Conservation (phyloP, 2,329 filamentous ascomycete genomes). For the Claviceps monticola region DNA sequence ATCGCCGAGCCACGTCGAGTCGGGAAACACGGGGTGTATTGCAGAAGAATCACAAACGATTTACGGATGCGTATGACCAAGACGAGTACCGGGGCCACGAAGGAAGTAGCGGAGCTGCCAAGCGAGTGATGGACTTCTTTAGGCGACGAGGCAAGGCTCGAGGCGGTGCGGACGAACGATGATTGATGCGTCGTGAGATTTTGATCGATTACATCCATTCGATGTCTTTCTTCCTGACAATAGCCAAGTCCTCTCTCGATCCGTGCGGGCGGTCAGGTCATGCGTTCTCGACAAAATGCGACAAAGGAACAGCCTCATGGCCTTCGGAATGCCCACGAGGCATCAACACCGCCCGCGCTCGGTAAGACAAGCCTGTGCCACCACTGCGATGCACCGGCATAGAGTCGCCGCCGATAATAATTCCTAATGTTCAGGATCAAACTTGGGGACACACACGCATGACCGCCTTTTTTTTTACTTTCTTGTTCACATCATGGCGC, state of each 20-base stretch:
- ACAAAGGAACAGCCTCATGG: too few species aligned
- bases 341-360: background rate
- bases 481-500: background rate
- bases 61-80: constrained; percentile 80
- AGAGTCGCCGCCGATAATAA: background rate
- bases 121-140: constrained; percentile 98
- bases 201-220: too few species aligned
- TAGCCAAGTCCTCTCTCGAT: too few species aligned
- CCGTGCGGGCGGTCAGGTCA: too few species aligned
- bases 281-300: too few species aligned
- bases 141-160: constrained; percentile 69
- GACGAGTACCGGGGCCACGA: constrained; percentile 51
- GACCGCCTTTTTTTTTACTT: background rate
- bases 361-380: background rate
- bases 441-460: background rate
- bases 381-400: background rate
- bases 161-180: constrained; percentile 42
- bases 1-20: constrained; percentile 22
- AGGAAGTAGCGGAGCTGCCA: constrained; percentile 75
- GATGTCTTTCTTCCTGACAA: too few species aligned
- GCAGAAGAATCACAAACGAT: constrained; percentile 78
- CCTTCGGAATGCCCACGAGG: too few species aligned
- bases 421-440: background rate
- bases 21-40: constrained; percentile 42
- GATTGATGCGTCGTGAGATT: background rate